Percentiles rank a stretch among this genome's conserved stretches.
These are phyloP conservation scores for Clitopilus passeckerianus DNA, from an alignment of 768 basidiomycete species.

Conservation along the genomic window DNA sequence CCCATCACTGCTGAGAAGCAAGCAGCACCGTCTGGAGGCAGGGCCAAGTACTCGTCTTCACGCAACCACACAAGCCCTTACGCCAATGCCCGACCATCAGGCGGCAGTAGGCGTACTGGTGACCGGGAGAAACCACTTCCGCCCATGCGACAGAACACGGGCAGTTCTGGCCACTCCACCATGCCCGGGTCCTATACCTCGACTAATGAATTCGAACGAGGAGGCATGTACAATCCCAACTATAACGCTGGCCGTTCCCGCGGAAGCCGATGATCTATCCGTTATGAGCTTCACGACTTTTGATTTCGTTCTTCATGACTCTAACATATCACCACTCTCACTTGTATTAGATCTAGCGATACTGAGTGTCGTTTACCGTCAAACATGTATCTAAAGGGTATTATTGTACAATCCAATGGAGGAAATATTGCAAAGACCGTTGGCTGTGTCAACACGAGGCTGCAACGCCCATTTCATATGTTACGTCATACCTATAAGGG, in stretches of 20 bases:
- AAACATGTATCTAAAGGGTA: not conserved
- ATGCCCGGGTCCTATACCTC: conserved; percentile 21
- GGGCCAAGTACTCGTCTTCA: conserved; percentile 4
- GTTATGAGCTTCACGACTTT: conserved; percentile 8
- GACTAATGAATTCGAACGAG: conserved; percentile 32
- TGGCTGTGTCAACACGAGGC: not conserved
- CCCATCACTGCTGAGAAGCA: conserved; percentile 19
- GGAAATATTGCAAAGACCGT: not conserved
- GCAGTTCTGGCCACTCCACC: conserved; percentile 26
- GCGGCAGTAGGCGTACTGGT: conserved; percentile 1
- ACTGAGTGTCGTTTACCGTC: not conserved
- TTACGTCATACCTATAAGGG: not conserved
- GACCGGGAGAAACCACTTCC: conserved; percentile 19
- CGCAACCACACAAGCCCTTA: conserved; percentile 8
- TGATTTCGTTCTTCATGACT: not conserved
- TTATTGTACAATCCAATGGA: not conserved
- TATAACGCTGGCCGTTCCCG: conserved; percentile 18
- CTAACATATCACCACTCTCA: not conserved
- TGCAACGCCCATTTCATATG: not conserved
- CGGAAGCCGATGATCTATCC: conserved; percentile 16
- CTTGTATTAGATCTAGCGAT: not conserved
- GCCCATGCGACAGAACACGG: conserved; percentile 23
- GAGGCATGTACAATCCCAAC: conserved; percentile 35
- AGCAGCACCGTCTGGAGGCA: conserved; percentile 1
- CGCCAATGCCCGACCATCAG: conserved; percentile 11